phyloP scores from a whole-genome alignment of 2,329 filamentous ascomycete species.

The Alternaria infectoria region DNA sequence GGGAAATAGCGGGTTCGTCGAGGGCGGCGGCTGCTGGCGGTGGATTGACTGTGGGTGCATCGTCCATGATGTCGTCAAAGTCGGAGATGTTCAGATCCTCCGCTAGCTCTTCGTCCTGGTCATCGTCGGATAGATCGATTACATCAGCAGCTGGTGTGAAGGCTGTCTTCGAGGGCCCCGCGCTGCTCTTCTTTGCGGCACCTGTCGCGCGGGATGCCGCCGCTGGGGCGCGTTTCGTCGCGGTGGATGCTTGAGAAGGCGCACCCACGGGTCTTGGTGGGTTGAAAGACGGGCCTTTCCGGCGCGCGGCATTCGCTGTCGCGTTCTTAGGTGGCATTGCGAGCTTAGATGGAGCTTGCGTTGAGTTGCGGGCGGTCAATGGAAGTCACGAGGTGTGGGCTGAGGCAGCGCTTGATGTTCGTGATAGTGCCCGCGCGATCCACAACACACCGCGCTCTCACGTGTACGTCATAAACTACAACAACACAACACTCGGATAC shows the following conservation, averaged over 20 bases:
- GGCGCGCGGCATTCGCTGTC: conserved; percentile 21
- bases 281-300: conserved; percentile 47
- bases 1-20: conserved; percentile 63
- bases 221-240: conserved; percentile 28
- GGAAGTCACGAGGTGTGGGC: background rate
- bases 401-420: background rate
- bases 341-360: background rate
- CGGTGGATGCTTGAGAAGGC: conserved; percentile 25
- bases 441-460: conserved; percentile 9
- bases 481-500: background rate
- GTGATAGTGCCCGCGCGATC: background rate
- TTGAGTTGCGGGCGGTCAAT: background rate
- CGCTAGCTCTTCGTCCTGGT: conserved; percentile 28
- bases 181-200: conserved; percentile 24
- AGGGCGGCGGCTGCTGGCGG: conserved; percentile 15
- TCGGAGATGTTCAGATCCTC: conserved; percentile 32
- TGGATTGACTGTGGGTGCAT: conserved; percentile 21
- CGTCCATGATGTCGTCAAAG: conserved; percentile 41
- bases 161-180: conserved; percentile 22
- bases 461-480: conserved; percentile 7
- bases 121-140: conserved; percentile 40
- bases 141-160: conserved; percentile 34
- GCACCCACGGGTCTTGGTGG: conserved; percentile 45
- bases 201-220: conserved; percentile 2
- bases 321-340: conserved; percentile 38